These are phyloP conservation scores for Trichophyton verrucosum DNA, from an alignment of 2,329 filamentous ascomycete species.

Conservation along the genomic window DNA sequence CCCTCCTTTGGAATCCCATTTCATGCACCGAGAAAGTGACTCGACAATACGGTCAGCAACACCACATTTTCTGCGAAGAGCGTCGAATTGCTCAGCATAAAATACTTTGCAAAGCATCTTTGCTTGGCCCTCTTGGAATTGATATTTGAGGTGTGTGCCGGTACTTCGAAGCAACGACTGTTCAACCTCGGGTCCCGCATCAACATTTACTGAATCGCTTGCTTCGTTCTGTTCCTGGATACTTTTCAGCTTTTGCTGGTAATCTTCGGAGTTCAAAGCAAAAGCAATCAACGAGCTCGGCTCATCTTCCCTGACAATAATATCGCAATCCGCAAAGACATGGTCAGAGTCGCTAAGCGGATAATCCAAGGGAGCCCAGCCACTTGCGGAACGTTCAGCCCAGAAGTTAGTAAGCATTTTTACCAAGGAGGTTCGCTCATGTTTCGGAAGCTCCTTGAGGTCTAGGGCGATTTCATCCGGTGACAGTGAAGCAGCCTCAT, in stretches of 20 bases:
- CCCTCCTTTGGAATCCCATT: constrained; percentile 96
- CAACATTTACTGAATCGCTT: constrained; percentile 18
- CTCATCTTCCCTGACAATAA: constrained; percentile 94
- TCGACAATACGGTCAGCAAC: constrained; percentile 90
- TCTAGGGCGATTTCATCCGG: constrained; percentile 45
- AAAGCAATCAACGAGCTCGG: constrained; percentile 93
- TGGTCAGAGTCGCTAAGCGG: constrained; percentile 80
- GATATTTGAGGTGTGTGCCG: constrained; percentile 89
- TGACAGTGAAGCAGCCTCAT: constrained; percentile 39
- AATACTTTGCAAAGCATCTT: constrained; percentile 98
- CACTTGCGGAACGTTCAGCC: constrained; percentile 92
- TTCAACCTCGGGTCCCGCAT: constrained; percentile 54
- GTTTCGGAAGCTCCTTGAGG: constrained; percentile 67
- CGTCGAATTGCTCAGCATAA: constrained; percentile 96
- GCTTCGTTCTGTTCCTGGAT: constrained; percentile 28
- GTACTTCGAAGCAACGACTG: constrained; percentile 71
- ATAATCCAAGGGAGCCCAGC: constrained; percentile 86
- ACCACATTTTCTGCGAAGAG: constrained; percentile 80
- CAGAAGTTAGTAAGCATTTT: constrained; percentile 96
- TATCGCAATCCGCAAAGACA: constrained; percentile 91
- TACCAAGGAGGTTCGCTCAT: constrained; percentile 86
- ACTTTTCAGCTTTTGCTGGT: constrained; percentile 58
- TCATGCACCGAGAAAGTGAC: constrained; percentile 84
- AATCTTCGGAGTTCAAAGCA: constrained; percentile 76
- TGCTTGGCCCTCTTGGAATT: constrained; percentile 86